Evolutionary conservation across 2,329 filamentous ascomycete species (phyloP), one percentile per base, ranked within the genome.

Genomic region (Akanthomyces muscarius): DNA sequence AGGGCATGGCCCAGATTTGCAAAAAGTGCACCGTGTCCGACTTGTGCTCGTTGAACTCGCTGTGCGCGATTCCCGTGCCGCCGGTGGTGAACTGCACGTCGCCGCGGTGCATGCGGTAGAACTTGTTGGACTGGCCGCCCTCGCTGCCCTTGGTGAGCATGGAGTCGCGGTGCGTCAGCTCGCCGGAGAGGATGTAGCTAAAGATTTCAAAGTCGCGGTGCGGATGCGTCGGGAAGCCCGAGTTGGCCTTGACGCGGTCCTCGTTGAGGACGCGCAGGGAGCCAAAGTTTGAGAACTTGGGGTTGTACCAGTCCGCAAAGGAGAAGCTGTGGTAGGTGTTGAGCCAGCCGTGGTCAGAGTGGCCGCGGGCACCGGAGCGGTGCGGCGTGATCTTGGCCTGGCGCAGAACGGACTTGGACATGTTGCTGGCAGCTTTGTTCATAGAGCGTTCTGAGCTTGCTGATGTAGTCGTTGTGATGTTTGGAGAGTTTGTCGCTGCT

Each of bases 201-300:
- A 94, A 96, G 77, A 96, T 96, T 75, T 96, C 90, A 74, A 92
- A 93, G 74, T 96, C 90, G 66, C 89, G 85, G 75, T 96, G 92
- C 30, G 87, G 87, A 73, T 96, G 92, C 0, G 90, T 92, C 4
- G 91, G 91, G 77, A 96, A 96, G 5, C 92, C 92, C 11, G 83
- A 86, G 64, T 86, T 83, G 33, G 87, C 79, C 70, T 86, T 84
- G 41, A 96, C 91, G 41, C 91, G 88, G 74, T 96, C 92, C 78
- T 97, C 92, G 71, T 96, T 96, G 70, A 96, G 87, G 45, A 96
- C 91, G 63, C 92, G 86, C 53, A 96, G 82, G 30, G 88, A 84
- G 8, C 92, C 92, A 71, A 90, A 96, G 66, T 84, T 81, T 52
- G 83, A 82, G 77, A 86, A 89, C 30, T 76, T 73, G 2, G 89